Percentiles rank a stretch among this genome's conserved stretches.
phyloP scores from a whole-genome alignment of 208 protist species.

The Trypanosoma scelopori region DNA sequence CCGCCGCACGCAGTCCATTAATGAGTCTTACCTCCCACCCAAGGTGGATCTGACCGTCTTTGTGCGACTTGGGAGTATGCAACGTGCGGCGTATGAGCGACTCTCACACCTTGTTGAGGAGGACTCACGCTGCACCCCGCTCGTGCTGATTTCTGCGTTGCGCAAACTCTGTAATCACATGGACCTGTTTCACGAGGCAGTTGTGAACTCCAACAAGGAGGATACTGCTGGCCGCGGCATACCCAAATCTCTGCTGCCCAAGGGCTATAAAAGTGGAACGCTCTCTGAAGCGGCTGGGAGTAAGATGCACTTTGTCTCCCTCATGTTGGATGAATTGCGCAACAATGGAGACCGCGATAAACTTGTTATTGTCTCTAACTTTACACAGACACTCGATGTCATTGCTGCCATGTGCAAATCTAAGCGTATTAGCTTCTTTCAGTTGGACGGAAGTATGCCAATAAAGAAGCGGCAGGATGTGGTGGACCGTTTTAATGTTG shows the following conservation, averaged over 20 bases:
- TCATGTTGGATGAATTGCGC: conserved; percentile 73
- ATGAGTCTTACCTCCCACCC: conserved; percentile 84
- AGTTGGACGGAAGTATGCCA: conserved; percentile 81
- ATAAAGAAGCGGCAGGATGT: conserved; percentile 82
- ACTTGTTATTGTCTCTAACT: conserved; percentile 87
- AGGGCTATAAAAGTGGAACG: conserved; percentile 54
- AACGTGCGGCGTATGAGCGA: conserved; percentile 70
- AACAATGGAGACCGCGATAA: conserved; percentile 73
- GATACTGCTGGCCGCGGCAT: conserved; percentile 36
- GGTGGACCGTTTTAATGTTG: conserved; percentile 91
- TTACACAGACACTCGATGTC: conserved; percentile 81
- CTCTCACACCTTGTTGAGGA: conserved; percentile 53
- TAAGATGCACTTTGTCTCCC: conserved; percentile 83
- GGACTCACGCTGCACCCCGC: conserved; percentile 55
- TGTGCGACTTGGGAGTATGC: conserved; percentile 63
- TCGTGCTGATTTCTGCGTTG: conserved; percentile 81
- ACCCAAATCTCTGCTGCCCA: conserved; percentile 61
- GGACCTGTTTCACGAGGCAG: conserved; percentile 83
- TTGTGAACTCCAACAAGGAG: conserved; percentile 54
- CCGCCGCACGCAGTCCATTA: conserved; percentile 79
- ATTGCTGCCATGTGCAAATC: conserved; percentile 57
- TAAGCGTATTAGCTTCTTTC: conserved; percentile 78
- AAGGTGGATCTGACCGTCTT: conserved; percentile 87
- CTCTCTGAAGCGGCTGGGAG: conserved; percentile 57
- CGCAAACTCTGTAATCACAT: conserved; percentile 95